Evolutionary conservation across 2,329 filamentous ascomycete genomes (phyloP).

Genomic region (Tolypocladium endophyticum): DNA sequence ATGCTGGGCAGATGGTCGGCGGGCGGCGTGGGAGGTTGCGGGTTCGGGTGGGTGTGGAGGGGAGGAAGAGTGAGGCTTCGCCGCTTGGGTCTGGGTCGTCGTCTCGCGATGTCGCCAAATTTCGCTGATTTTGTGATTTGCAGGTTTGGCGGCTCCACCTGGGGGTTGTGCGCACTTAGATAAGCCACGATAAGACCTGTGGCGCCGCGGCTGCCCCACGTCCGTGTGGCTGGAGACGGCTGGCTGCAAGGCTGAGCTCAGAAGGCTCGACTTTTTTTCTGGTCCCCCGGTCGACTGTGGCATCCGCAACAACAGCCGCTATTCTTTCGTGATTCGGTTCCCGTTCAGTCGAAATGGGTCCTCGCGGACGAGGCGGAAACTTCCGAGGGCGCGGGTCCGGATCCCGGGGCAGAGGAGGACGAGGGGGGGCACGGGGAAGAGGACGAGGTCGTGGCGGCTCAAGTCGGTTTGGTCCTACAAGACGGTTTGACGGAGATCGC

Average conservation of each 20-base stretch:
- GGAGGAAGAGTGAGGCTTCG: conserved; percentile 9
- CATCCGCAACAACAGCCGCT: background rate
- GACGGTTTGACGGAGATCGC: conserved; percentile 24
- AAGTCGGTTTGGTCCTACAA: conserved; percentile 24
- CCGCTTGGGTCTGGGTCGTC: conserved; percentile 12
- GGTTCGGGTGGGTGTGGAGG: conserved; percentile 8
- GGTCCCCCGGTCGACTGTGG: background rate
- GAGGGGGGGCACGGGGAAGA: conserved; percentile 10
- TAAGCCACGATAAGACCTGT: conserved; percentile 30
- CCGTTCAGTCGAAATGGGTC: conserved; percentile 19
- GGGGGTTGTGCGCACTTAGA: conserved; percentile 47
- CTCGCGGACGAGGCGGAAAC: conserved; percentile 22
- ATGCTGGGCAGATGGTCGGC: conserved; percentile 47
- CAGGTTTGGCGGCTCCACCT: conserved; percentile 27
- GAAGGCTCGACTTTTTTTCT: conserved; percentile 7
- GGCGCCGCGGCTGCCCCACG: conserved; percentile 19
- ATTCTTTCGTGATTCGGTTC: background rate
- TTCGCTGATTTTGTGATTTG: conserved; percentile 33
- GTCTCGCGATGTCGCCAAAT: conserved; percentile 26
- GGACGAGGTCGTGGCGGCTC: conserved; percentile 19
- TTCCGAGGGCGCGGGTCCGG: conserved; percentile 22
- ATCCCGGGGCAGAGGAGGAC: conserved; percentile 12
- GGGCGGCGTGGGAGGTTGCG: conserved; percentile 10
- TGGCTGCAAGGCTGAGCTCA: conserved; percentile 20
- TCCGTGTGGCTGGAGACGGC: conserved; percentile 20